Base-by-base conservation (phyloP, 202 grass and related monocot genomes). In the Dendrocalamus latiflorus region DNA sequence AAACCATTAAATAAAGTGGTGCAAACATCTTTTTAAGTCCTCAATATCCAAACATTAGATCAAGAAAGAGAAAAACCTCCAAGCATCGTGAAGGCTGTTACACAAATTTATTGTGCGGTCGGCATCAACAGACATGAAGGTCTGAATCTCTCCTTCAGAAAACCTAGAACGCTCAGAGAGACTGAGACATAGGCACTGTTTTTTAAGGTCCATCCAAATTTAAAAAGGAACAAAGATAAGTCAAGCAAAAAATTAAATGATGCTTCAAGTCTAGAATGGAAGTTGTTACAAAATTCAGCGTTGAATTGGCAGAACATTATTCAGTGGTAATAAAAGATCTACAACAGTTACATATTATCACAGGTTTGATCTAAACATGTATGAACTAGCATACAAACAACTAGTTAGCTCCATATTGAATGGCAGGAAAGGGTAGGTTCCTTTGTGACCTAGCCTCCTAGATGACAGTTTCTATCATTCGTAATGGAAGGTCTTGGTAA, bases 121-220 rank as follows among this genome's bases (percentile, higher is more conserved):
- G 80, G 88, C 93, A 75, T 98, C 95, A 85, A 98, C 76, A 75
- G 92, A 98, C 95, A 98, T 98, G 75, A 91, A 98, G 56, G 90
- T 98, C 80, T 98, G 95, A 85, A 98, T 83, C 90, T 95, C 89
- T 78, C 95, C 95, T 85, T 98, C 89, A 90, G 95, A 95, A 87
- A 98, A 93, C 85, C 86, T 95, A 78, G 92, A 94, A 43, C 91
- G 91, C 84, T 95, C 95, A 64, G 90, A 91, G 90, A 93, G 77
- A 90, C 82, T 94, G 73, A 91, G 86, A 58, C 81, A 73, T 78
- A 95, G 87, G 81, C 95, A 95, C 92, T 95, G 70, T 68, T 73
- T 79, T 79, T 75, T 62, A 77, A 34, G 72, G 68, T 61, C 20
- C 49, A 74, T n/a, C n/a, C n/a, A n/a, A n/a, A n/a, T n/a, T n/a